These are phyloP conservation scores for Micromonas commoda DNA, from an alignment of 139 green algal species.

Conservation along the genomic window DNA sequence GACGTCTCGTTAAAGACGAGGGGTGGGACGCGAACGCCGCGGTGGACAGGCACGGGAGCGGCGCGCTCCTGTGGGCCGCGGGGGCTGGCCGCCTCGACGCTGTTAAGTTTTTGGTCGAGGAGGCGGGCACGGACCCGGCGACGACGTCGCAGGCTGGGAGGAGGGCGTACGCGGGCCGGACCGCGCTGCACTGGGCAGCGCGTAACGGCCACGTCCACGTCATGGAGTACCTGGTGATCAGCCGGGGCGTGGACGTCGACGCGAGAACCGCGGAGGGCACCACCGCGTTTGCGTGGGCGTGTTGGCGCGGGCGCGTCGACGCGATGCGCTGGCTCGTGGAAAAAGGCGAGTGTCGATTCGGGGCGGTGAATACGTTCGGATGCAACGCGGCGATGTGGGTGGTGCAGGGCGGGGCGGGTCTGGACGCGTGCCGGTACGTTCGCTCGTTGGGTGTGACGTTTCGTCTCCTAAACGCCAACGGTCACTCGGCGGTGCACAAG, in stretches of 20 bases:
- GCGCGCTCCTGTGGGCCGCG: slow-evolving; percentile 33
- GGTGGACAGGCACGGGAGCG: slow-evolving; percentile 28
- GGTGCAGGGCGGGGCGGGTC: background rate
- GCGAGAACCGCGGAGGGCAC: slow-evolving; percentile 31
- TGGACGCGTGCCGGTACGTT: background rate
- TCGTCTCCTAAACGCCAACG: slow-evolving; percentile 20
- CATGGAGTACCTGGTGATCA: slow-evolving; percentile 24
- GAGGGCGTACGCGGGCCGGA: slow-evolving; percentile 16
- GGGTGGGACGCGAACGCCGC: slow-evolving; percentile 3
- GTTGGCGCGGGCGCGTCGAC: slow-evolving; percentile 29
- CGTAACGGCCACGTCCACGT: slow-evolving; percentile 29
- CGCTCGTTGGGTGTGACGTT: background rate
- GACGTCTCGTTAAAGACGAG: background rate
- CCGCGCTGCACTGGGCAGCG: slow-evolving; percentile 35
- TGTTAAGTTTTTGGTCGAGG: slow-evolving; percentile 26
- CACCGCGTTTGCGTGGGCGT: slow-evolving; percentile 32
- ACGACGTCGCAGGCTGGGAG: background rate
- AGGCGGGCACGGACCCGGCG: slow-evolving; percentile 6
- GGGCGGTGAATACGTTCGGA: slow-evolving; percentile 23
- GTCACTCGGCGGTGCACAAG: slow-evolving; percentile 25
- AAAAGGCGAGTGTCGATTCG: background rate
- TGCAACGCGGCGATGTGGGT: slow-evolving; percentile 32
- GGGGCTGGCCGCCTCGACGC: slow-evolving; percentile 24
- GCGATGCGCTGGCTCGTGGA: slow-evolving; percentile 27
- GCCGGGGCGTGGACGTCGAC: slow-evolving; percentile 22